Conservation (phyloP, 148 eudicot species). For the Euryodendron excelsum region DNA sequence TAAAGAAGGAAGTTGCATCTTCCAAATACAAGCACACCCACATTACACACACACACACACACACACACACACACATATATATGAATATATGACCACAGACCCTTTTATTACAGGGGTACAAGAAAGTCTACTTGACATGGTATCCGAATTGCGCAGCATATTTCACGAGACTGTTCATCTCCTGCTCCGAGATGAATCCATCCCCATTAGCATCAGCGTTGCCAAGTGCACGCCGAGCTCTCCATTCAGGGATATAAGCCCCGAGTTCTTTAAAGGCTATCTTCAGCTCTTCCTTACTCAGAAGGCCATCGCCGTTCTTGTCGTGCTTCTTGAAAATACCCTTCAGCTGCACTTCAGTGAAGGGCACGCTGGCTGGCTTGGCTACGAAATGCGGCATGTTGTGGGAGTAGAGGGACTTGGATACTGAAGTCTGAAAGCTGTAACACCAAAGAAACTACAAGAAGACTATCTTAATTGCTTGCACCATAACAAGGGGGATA, state of each 20-base stretch:
- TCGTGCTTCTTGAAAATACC: not conserved
- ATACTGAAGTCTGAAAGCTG: too few relatives aligned
- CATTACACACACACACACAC: too few relatives aligned
- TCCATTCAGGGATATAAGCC: constrained; percentile 14
- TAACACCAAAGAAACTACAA: too few relatives aligned
- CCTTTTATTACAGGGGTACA: too few relatives aligned
- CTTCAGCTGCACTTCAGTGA: not conserved
- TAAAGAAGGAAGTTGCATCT: too few relatives aligned
- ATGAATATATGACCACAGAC: too few relatives aligned
- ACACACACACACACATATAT: too few relatives aligned
- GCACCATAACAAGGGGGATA: too few relatives aligned
- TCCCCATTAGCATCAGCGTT: constrained; percentile 31
- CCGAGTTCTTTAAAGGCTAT: not conserved
- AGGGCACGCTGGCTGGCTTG: not conserved
- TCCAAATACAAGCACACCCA: too few relatives aligned
- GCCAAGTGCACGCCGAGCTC: constrained; percentile 27
- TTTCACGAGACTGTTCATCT: constrained; percentile 28
- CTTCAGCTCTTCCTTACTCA: not conserved
- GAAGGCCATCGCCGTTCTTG: not conserved
- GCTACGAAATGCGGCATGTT: too few relatives aligned
- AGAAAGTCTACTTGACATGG: not conserved
- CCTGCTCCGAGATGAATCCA: constrained; percentile 28
- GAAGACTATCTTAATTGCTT: too few relatives aligned
- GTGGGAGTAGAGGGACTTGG: too few relatives aligned
- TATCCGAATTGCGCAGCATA: constrained; percentile 37